Evolutionary conservation across 768 basidiomycete species (phyloP).

Genomic region (Suillus sp.): DNA sequence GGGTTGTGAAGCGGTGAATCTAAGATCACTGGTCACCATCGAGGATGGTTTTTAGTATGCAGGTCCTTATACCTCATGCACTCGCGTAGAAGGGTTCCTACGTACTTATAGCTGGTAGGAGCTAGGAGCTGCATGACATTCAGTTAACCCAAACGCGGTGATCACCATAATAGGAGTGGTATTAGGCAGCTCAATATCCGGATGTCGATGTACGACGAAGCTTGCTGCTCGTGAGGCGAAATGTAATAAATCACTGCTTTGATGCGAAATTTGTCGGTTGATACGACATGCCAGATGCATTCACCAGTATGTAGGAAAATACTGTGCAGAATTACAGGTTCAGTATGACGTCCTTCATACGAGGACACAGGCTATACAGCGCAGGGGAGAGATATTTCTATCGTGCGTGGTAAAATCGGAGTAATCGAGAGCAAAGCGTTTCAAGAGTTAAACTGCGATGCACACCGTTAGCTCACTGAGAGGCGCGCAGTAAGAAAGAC

Average conservation of each 20-base stretch:
- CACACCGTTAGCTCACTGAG: neutral
- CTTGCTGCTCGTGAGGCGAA: neutral
- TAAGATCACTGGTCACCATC: neutral
- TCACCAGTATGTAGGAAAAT: neutral
- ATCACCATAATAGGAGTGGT: neutral
- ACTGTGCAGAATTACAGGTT: constrained; percentile 4
- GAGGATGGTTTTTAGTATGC: neutral
- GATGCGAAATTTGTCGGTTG: neutral
- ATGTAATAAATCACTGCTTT: neutral
- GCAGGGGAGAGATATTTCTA: neutral
- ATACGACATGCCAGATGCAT: neutral
- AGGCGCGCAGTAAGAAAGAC: neutral
- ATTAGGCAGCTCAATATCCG: neutral
- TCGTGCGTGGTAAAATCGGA: neutral
- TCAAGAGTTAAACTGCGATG: constrained; percentile 31
- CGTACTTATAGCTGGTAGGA: neutral
- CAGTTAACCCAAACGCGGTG: neutral
- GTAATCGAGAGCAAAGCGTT: neutral
- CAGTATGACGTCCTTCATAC: neutral
- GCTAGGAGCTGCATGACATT: neutral
- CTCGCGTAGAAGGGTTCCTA: neutral
- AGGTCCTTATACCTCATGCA: neutral
- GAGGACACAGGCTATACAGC: neutral
- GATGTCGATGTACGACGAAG: neutral
- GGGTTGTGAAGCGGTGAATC: neutral